These are phyloP conservation scores for Globisporangium iwayamae DNA, from an alignment of 352 stramenopile species.

Conservation along the genomic window DNA sequence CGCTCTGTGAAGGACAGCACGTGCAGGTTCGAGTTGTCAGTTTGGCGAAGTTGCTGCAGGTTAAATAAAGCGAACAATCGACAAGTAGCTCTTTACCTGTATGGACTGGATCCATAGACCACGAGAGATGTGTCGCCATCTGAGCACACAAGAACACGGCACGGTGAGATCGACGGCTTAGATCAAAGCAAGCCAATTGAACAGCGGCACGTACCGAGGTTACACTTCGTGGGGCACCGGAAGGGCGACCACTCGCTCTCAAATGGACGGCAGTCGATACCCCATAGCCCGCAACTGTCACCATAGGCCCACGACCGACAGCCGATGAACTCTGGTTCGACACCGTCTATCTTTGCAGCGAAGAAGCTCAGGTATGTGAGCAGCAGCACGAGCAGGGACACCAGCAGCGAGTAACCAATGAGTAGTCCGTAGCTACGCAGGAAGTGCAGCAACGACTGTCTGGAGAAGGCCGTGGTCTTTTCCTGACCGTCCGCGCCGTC, in stretches of 20 bases:
- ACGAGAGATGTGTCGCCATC: slow-evolving; percentile 62
- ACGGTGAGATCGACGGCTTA: not conserved
- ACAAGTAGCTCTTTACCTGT: slow-evolving; percentile 31
- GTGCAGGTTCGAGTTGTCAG: not conserved
- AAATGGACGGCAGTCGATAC: slow-evolving; percentile 58
- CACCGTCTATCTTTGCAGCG: slow-evolving; percentile 44
- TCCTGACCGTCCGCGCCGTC: slow-evolving; percentile 17
- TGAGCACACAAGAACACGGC: slow-evolving; percentile 12
- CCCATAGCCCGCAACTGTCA: slow-evolving; percentile 56
- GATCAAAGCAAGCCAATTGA: not conserved
- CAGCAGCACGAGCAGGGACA: slow-evolving; percentile 42
- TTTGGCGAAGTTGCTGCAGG: not conserved
- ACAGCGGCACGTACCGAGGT: slow-evolving; percentile 31
- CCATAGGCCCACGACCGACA: slow-evolving; percentile 69
- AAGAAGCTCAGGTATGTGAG: slow-evolving; percentile 80
- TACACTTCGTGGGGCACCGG: slow-evolving; percentile 65
- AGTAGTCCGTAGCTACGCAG: slow-evolving; percentile 31
- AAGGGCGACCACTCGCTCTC: slow-evolving; percentile 59
- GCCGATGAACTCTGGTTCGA: slow-evolving; percentile 48
- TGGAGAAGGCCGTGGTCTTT: slow-evolving; percentile 8
- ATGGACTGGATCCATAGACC: slow-evolving; percentile 64
- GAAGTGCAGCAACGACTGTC: slow-evolving; percentile 12
- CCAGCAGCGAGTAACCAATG: slow-evolving; percentile 43
- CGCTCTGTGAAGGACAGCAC: slow-evolving; percentile 24
- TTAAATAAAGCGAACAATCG: not conserved